Evolutionary conservation across 1,139 yeast species (phyloP).

Genomic region (Hyphopichia wangnamkhiaoensis): DNA sequence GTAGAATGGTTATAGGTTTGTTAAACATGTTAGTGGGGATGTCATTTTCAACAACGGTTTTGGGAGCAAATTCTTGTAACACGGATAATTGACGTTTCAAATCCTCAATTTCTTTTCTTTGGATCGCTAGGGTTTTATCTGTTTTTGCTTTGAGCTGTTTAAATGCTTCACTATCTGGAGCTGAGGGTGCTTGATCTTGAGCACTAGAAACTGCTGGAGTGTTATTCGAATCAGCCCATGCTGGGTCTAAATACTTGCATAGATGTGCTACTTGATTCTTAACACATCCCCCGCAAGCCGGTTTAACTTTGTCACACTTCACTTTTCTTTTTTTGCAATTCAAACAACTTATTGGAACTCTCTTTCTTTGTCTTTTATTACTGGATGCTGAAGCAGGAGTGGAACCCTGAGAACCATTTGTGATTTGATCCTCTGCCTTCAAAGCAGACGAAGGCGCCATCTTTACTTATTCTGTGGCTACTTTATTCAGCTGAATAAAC

Average conservation of each 20-base stretch:
- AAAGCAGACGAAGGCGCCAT: no score
- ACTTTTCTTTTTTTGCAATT: slow-evolving; percentile 48
- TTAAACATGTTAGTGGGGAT: background rate
- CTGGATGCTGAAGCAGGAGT: background rate
- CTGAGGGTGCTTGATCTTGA: background rate
- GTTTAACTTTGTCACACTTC: slow-evolving; percentile 45
- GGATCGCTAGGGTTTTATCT: slow-evolving; percentile 26
- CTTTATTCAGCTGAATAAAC: no score
- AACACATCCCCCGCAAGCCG: slow-evolving; percentile 47
- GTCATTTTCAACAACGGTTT: slow-evolving; percentile 1
- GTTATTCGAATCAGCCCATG: slow-evolving; percentile 26
- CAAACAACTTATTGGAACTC: slow-evolving; percentile 46
- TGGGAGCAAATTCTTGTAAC: slow-evolving; percentile 25
- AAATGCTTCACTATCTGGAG: slow-evolving; percentile 20
- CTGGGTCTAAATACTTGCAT: slow-evolving; percentile 46
- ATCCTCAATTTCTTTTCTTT: slow-evolving; percentile 38
- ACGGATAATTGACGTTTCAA: slow-evolving; percentile 33
- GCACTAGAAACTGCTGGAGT: background rate
- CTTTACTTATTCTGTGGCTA: no score
- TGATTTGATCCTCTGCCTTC: no score
- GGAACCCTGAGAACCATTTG: no score
- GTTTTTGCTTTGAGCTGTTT: slow-evolving; percentile 20
- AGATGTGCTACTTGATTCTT: slow-evolving; percentile 44
- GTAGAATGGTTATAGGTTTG: slow-evolving; percentile 17
- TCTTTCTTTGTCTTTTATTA: slow-evolving; percentile 28